Percentiles rank a stretch among this genome's conserved stretches.
Evolutionary conservation across 75 land plant species (phyloP).

Genomic region (Selaginella moellendorffii): DNA sequence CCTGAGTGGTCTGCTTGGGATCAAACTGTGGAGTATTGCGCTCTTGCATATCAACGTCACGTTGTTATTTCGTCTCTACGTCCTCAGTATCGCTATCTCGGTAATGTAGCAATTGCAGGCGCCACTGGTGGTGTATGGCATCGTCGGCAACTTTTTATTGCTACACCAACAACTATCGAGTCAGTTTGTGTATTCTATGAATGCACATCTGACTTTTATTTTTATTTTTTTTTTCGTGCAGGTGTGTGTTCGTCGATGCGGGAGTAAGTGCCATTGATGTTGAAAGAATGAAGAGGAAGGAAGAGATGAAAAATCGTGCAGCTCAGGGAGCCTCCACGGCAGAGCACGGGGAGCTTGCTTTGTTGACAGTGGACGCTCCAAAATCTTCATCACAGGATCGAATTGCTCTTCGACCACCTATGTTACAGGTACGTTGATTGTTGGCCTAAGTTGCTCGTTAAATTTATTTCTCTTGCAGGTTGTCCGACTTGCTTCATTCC

Average conservation of each 20-base stretch:
- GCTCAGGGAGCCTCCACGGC: slow-evolving; percentile 56
- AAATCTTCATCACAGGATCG: slow-evolving; percentile 36
- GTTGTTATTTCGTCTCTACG: slow-evolving; percentile 88
- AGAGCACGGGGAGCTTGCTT: slow-evolving; percentile 84
- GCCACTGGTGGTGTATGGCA: slow-evolving; percentile 99
- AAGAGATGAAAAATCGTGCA: slow-evolving; percentile 74
- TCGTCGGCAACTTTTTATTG: slow-evolving; percentile 89
- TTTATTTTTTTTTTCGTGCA: slow-evolving; percentile 12
- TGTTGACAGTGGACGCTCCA: slow-evolving; percentile 70
- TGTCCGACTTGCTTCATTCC: slow-evolving; percentile 91
- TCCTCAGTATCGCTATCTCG: slow-evolving; percentile 93
- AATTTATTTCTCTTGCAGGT: slow-evolving; percentile 33
- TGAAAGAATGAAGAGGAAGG: slow-evolving; percentile 70
- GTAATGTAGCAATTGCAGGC: slow-evolving; percentile 92
- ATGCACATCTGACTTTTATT: background rate
- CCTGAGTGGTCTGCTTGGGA: slow-evolving; percentile 99
- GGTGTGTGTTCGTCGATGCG: slow-evolving; percentile 99
- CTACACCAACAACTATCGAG: slow-evolving; percentile 97
- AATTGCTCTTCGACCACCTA: slow-evolving; percentile 73
- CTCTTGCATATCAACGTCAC: slow-evolving; percentile 82
- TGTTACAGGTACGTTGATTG: slow-evolving; percentile 73
- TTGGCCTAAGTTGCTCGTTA: too few relatives aligned
- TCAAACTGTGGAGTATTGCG: slow-evolving; percentile 98
- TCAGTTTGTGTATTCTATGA: slow-evolving; percentile 21
- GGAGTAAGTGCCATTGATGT: slow-evolving; percentile 81